These are phyloP conservation scores for Phytopythium oedochilum DNA, from an alignment of 352 stramenopile species.

Conservation along the genomic window DNA sequence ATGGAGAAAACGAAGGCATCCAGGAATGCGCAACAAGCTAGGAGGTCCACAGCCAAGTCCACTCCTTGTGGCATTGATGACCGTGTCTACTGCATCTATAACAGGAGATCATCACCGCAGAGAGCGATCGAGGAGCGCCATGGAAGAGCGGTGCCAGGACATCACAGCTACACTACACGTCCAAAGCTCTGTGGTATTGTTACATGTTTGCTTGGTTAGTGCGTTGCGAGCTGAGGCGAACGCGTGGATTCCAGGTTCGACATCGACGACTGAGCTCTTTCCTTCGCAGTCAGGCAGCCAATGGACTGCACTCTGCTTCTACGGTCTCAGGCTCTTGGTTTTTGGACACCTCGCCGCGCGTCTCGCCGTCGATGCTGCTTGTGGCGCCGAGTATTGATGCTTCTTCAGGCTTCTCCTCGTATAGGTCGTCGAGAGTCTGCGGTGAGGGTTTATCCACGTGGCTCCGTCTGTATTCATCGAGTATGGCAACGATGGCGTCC, in stretches of 20 bases:
- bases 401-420: neutral
- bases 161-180: neutral
- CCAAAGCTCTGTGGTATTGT: neutral
- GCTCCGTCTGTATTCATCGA: neutral
- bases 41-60: too few relatives aligned
- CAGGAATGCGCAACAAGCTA: constrained; percentile 70
- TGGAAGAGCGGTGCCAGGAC: neutral
- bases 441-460: neutral
- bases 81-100: neutral
- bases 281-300: neutral
- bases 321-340: neutral
- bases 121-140: too few relatives aligned
- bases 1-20: constrained; percentile 42
- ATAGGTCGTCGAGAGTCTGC: neutral
- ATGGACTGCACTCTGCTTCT: neutral
- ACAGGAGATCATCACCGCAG: neutral
- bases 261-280: neutral
- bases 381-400: too few relatives aligned
- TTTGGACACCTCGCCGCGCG: neutral
- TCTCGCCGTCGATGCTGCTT: neutral
- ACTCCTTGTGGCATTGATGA: neutral
- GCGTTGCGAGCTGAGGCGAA: neutral
- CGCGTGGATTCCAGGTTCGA: neutral
- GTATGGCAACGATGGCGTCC: neutral
- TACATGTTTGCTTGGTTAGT: neutral